Evolutionary conservation across 768 basidiomycete genomes (phyloP).

Genomic region (Rhizopogon vesiculosus): DNA sequence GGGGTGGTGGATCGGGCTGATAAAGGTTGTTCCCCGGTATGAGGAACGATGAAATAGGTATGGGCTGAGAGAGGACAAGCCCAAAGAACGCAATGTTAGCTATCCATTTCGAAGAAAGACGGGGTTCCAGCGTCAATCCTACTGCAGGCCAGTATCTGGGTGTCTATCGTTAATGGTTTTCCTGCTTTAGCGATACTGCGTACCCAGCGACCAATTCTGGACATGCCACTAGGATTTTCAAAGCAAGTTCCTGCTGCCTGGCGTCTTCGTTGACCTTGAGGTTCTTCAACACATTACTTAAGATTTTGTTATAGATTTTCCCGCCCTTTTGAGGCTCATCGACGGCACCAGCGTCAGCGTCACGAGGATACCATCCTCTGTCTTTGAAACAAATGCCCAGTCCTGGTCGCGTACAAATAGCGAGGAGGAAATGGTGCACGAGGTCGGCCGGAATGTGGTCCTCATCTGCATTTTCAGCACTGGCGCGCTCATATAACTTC

Average conservation of each 20-base stretch:
- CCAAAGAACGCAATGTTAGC: constrained; percentile 84
- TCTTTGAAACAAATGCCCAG: constrained; percentile 85
- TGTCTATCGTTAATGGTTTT: constrained; percentile 9
- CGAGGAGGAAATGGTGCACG: constrained; percentile 82
- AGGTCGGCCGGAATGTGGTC: constrained; percentile 71
- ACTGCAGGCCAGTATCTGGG: constrained; percentile 68
- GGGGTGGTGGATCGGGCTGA: constrained; percentile 71
- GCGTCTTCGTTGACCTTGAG: constrained; percentile 88
- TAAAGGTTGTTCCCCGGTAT: constrained; percentile 44
- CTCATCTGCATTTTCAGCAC: constrained; percentile 40
- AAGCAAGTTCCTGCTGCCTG: constrained; percentile 77
- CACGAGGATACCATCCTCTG: constrained; percentile 86
- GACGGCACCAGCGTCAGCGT: constrained; percentile 34
- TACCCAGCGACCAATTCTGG: constrained; percentile 84
- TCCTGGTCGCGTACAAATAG: constrained; percentile 77
- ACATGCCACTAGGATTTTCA: constrained; percentile 76
- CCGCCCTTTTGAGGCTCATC: constrained; percentile 38
- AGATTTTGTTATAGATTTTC: constrained; percentile 77
- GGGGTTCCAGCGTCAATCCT: constrained; percentile 74
- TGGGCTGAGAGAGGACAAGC: constrained; percentile 68
- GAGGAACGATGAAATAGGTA: constrained; percentile 62
- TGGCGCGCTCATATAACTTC: constrained; percentile 66
- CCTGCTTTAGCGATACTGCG: constrained; percentile 13
- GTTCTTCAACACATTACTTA: constrained; percentile 66
- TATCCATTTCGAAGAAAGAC: constrained; percentile 88